Evolutionary conservation across 306 rosid genomes (phyloP).

Genomic region (Canavalia gladiata): DNA sequence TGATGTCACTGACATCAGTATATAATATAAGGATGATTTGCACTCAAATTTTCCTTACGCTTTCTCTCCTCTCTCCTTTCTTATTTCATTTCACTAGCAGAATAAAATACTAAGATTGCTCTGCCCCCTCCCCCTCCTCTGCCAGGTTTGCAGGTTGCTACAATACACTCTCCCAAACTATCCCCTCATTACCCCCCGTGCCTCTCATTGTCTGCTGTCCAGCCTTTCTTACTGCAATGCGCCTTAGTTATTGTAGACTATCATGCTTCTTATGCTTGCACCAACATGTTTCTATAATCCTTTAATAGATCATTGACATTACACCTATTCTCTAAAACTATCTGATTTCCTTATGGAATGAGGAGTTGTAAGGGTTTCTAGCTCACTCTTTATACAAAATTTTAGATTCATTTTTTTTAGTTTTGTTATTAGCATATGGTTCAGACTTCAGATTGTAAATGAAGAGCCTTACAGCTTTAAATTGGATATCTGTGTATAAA

Average conservation of each 20-base stretch:
- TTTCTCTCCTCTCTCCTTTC: background rate
- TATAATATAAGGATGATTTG: background rate
- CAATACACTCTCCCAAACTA: too few species aligned
- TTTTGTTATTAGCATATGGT: conserved; percentile 5
- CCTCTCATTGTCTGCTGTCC: background rate
- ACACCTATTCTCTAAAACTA: conserved; percentile 8
- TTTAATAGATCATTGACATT: conserved; percentile 1
- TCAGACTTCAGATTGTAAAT: background rate
- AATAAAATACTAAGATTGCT: background rate
- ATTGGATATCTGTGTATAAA: background rate
- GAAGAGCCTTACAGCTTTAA: background rate
- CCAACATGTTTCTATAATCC: background rate
- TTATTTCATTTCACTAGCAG: conserved; percentile 6
- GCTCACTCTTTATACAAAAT: background rate
- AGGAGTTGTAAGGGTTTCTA: background rate
- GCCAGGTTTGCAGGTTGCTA: too few species aligned
- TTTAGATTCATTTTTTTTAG: background rate
- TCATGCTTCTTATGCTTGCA: conserved; percentile 1
- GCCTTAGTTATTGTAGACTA: background rate
- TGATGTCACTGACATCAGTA: background rate
- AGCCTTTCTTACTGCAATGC: background rate
- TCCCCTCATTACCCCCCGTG: background rate
- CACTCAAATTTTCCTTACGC: background rate
- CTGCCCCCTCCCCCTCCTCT: too few species aligned
- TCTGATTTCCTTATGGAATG: conserved; percentile 1